Evolutionary conservation across 163 green algal species (phyloP).

Genomic region (Prototheca cutis): DNA sequence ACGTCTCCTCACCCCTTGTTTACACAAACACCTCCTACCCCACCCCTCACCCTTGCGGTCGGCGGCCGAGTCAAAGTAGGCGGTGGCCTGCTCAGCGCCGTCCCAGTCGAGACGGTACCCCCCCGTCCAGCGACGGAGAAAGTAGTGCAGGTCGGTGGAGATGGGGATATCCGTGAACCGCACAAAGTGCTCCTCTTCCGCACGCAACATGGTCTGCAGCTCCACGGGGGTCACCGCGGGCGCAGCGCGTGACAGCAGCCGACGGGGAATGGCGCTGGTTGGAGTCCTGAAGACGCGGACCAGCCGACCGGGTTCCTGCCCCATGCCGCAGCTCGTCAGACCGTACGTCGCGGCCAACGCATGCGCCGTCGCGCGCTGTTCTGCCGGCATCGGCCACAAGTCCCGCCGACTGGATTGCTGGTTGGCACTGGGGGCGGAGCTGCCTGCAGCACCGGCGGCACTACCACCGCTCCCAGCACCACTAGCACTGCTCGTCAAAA

Average conservation of each 20-base stretch:
- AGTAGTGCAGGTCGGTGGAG: constrained; percentile 27
- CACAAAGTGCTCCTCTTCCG: constrained; percentile 9
- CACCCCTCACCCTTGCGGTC: constrained; percentile 17
- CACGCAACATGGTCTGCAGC: constrained; percentile 12
- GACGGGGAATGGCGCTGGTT: constrained; percentile 1
- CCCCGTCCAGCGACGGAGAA: constrained; percentile 35
- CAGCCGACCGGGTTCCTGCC: constrained; percentile 23
- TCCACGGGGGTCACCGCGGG: constrained; percentile 12
- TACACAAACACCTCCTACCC: too few species aligned
- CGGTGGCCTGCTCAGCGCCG: constrained; percentile 8
- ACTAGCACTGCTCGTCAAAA: constrained; percentile 23
- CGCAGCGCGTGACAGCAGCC: constrained; percentile 23
- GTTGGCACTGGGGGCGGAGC: too few species aligned
- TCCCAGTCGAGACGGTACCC: constrained; percentile 25
- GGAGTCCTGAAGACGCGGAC: constrained; percentile 37
- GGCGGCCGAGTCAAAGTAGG: constrained; percentile 23
- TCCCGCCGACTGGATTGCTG: too few species aligned
- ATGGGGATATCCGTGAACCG: constrained; percentile 23
- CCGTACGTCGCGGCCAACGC: constrained; percentile 37
- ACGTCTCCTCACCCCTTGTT: not conserved
- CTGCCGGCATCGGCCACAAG: constrained; percentile 20
- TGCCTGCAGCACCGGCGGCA: too few species aligned
- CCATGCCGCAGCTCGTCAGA: constrained; percentile 18
- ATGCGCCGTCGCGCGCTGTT: constrained; percentile 28
- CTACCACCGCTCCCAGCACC: too few species aligned